These are phyloP conservation scores for Phytopythium mirpurense DNA, from an alignment of 352 stramenopile genomes.

Conservation along the genomic window DNA sequence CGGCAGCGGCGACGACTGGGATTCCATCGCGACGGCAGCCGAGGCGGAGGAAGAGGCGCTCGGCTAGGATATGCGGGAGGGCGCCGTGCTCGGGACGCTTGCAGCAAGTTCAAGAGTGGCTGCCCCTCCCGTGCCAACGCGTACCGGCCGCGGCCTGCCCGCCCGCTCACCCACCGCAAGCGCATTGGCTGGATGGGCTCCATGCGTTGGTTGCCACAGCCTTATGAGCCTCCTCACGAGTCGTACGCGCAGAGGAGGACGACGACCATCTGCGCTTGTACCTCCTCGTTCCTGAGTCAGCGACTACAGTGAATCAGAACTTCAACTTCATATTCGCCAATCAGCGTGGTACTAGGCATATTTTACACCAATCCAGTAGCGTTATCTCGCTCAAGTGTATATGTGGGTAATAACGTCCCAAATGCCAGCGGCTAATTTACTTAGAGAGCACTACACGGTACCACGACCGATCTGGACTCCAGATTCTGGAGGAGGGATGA, in stretches of 20 bases:
- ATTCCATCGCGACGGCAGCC: background rate
- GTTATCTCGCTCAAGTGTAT: background rate
- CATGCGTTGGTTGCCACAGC: too few species aligned
- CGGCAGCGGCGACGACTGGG: background rate
- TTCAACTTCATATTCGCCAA: background rate
- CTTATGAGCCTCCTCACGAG: too few species aligned
- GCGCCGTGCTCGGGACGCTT: background rate
- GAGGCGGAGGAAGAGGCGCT: background rate
- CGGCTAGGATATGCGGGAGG: background rate
- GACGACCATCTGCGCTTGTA: background rate
- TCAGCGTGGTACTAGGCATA: background rate
- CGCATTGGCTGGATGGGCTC: too few species aligned
- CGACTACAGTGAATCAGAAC: background rate
- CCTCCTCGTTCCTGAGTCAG: background rate
- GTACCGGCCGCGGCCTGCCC: too few species aligned
- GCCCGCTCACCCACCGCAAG: too few species aligned
- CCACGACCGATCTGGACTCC: too few species aligned
- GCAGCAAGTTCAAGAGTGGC: background rate
- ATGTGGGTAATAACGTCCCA: background rate
- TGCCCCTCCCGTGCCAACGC: conserved; percentile 5
- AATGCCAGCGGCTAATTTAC: background rate
- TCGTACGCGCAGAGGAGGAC: conserved; percentile 3
- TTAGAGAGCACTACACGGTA: background rate
- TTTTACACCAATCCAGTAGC: background rate
- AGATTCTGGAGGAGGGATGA: conserved; percentile 1